A percentile compares a stretch with the other conserved stretches of the same genome.
Evolutionary conservation across 2,329 filamentous ascomycete species (phyloP).

Genomic region (Huntiella bhutanensis): DNA sequence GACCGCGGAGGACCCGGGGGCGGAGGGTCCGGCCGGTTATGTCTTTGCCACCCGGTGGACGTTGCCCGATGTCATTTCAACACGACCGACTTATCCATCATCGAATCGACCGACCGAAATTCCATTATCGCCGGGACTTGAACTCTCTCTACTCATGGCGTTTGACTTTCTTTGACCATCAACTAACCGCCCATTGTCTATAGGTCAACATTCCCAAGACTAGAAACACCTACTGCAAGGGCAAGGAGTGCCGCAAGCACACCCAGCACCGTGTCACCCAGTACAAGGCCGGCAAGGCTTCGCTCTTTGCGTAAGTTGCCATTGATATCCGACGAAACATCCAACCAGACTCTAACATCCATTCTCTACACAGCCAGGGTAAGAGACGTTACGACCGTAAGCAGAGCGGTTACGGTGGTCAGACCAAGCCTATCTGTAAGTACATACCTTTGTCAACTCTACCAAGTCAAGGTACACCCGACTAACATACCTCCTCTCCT

Average conservation of each 20-base stretch:
- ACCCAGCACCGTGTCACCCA: slow-evolving; percentile 85
- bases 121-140: too few species aligned
- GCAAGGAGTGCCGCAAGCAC: slow-evolving; percentile 83
- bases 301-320: slow-evolving; percentile 50
- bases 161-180: too few species aligned
- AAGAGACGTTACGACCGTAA: slow-evolving; percentile 99
- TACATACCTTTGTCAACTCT: background rate
- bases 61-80: background rate
- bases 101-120: too few species aligned
- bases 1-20: too few species aligned
- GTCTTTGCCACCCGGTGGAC: background rate
- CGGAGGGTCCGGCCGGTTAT: too few species aligned
- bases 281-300: slow-evolving; percentile 96
- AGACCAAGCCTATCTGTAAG: slow-evolving; percentile 85
- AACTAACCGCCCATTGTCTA: too few species aligned
- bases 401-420: slow-evolving; percentile 99
- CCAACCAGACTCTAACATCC: slow-evolving; percentile 1
- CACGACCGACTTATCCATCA: background rate
- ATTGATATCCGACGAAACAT: background rate
- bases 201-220: slow-evolving; percentile 98
- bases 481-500: background rate
- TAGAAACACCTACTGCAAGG: slow-evolving; percentile 94
- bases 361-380: slow-evolving; percentile 41
- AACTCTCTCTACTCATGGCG: too few species aligned
- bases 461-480: too few species aligned